Base-by-base conservation (phyloP, 2,329 filamentous ascomycete genomes). In the Fusarium pininemorale region DNA sequence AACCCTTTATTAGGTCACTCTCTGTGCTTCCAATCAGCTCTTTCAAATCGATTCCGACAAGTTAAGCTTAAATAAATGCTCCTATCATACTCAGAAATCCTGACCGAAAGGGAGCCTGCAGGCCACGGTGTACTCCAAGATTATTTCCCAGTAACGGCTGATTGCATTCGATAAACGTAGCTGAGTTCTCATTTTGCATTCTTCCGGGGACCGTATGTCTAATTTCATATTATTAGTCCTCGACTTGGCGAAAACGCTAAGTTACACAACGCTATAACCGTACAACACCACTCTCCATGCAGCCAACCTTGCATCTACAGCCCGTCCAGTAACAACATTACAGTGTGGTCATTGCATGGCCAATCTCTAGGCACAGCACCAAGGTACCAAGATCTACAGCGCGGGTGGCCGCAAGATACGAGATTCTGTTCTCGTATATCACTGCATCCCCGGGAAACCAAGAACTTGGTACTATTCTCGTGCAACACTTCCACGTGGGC, bases 331-430 rank as follows among this genome's bases (percentile, higher is more conserved):
- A 47, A 62, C 41, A 58, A 26, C 50, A 39, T 70, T 30, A 50
- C 13, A 70, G 37, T 56, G 28, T 48, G 55, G 50, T 39, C 66
- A 53, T 63, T 54, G 41, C 65, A 41, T 54, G 15, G 24, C 22
- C 38, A 72, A 56, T 63, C 35, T 60, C 67, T 55, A 56, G 39
- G 39, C 18, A 30, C 51, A 30, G 53, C 28, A 47, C 35, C 22
- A 41, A 44, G 47, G 53, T 55, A 44, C 28, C 67, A 66, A 41
- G 42, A 70, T 70, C 67, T 70, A 70, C 42, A 18, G 35, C 54
- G 35, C 69, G 53, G 60, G 44, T 66, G 47, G 56, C 66, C 73
- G 57, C 70, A 66, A 70, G 28, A 73, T 73, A 73, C 70, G 66
- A 70, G 61, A 45, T 57, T 61, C 26, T 35, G 39, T 58, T 70